Conservation (phyloP, 2,329 filamentous ascomycete species). For the Apiospora arundinis region DNA sequence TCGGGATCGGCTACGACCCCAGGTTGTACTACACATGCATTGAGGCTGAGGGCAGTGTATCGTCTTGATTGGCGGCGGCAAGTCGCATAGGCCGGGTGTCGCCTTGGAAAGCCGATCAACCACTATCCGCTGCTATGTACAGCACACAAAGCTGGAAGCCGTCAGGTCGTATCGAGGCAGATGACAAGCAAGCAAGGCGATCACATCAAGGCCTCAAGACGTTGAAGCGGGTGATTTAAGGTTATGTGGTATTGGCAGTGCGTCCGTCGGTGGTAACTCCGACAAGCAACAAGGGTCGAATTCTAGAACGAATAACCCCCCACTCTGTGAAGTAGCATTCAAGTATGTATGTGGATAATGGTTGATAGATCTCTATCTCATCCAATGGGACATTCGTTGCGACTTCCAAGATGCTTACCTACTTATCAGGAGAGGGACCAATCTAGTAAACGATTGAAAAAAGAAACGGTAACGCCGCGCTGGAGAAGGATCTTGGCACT, state of each 20-base stretch:
- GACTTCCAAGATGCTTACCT: background rate
- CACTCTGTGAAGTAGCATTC: constrained; percentile 2
- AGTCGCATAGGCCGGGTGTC: background rate
- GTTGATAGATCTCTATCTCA: background rate
- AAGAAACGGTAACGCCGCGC: background rate
- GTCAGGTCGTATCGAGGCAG: background rate
- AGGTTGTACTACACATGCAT: constrained; percentile 1
- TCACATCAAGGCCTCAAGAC: background rate
- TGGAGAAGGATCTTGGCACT: constrained; percentile 1
- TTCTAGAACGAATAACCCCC: constrained; percentile 4
- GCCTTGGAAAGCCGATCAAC: background rate
- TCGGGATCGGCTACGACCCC: constrained; percentile 10
- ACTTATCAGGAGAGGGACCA: background rate
- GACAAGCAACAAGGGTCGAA: background rate
- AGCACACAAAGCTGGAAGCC: background rate
- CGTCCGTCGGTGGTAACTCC: background rate
- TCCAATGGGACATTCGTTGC: background rate
- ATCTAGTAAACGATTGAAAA: background rate
- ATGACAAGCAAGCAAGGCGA: background rate
- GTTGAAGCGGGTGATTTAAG: background rate
- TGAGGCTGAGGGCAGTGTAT: constrained; percentile 9
- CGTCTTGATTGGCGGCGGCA: constrained; percentile 9
- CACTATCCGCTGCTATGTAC: constrained; percentile 4
- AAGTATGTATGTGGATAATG: constrained; percentile 2
- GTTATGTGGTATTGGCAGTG: background rate